Percentiles rank a stretch among this genome's conserved stretches.
phyloP scores from a whole-genome alignment of 495 filamentous ascomycete genomes.

The Usnea hakonensis region DNA sequence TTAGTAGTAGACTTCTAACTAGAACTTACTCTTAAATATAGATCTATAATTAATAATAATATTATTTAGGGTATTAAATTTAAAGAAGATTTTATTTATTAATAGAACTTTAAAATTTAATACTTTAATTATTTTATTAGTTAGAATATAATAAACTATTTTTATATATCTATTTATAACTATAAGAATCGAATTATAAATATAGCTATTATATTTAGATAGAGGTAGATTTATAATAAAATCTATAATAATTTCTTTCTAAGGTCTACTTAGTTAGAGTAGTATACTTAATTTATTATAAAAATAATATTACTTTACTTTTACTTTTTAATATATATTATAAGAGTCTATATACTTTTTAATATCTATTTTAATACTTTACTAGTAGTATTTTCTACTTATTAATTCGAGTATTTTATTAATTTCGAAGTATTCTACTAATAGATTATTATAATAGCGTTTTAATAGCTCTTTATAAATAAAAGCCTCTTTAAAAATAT shows the following conservation, averaged over 20 bases:
- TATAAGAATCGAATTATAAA: constrained; percentile 19
- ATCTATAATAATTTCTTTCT: constrained; percentile 18
- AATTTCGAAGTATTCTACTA: constrained; percentile 14
- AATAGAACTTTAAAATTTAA: constrained; percentile 11
- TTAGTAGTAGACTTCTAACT: constrained; percentile 8
- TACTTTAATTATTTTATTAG: too few species aligned
- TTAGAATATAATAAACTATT: constrained; percentile 8
- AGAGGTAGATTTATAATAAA: constrained; percentile 20
- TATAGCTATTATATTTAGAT: not conserved
- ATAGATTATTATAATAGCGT: constrained; percentile 5
- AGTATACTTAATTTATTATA: constrained; percentile 16
- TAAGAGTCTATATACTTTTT: constrained; percentile 2
- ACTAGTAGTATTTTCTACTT: constrained; percentile 14
- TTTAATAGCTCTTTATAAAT: not conserved
- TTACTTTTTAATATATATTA: constrained; percentile 9
- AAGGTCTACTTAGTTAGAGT: not conserved
- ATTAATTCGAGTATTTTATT: constrained; percentile 9
- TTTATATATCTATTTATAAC: constrained; percentile 21
- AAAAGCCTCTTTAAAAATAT: not conserved
- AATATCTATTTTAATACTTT: not conserved
- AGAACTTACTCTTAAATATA: constrained; percentile 18
- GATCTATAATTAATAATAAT: constrained; percentile 12
- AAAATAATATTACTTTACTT: constrained; percentile 3
- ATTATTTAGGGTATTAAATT: not conserved
- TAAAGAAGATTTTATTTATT: not conserved